Evolutionary conservation across 805 yeast species (phyloP), one percentile per base, ranked within the genome.

Genomic region (Teunomyces kruisii): DNA sequence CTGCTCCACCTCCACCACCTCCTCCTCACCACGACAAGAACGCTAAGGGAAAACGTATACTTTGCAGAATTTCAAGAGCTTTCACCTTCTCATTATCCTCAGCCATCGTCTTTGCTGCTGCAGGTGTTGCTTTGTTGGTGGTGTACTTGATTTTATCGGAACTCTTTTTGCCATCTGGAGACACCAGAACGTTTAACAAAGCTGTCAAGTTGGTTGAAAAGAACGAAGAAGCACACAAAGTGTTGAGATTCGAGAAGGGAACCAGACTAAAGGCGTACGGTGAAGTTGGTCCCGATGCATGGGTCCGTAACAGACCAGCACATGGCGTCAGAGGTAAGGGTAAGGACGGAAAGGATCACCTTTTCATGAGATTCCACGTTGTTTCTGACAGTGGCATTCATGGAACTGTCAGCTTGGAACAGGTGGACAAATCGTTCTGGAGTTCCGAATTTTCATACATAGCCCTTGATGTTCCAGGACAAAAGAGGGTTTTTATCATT

Each of bases 251-350:
- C 50, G 56, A 70, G 13, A 63, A 74, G 2, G 82, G 80, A 8
- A 78, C 75, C 44, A 78, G 88, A 58, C 70, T 91, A 42, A 86
- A 85, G 59, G 97, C 96, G 0, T 85, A 86, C 58, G 96, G 97
- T 39, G 95, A 86, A 54, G 64, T 74, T 6, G 65, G 80, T 1
- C 73, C 77, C 16, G 92, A 87, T 59, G 81, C 81, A 56, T 88
- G 96, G 92, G 86, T 89, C 6, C 80, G 96, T 69, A 87, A 87
- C 59, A 80, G 96, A 67, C 96, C 97, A 2, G 80, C 88, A 32
- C 80, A 82, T 40, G 80, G 94, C 10, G 67, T 76, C 17, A 78
- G 87, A 45, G 74, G 83, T 48, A 67, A 80, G 45, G 96, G 86
- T 42, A 77, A 80, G 49, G 84, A 84, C 47, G 96, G 96, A 1